Conservation (phyloP, 1,139 yeast genomes). For the Nakaseomyces delphensis region DNA sequence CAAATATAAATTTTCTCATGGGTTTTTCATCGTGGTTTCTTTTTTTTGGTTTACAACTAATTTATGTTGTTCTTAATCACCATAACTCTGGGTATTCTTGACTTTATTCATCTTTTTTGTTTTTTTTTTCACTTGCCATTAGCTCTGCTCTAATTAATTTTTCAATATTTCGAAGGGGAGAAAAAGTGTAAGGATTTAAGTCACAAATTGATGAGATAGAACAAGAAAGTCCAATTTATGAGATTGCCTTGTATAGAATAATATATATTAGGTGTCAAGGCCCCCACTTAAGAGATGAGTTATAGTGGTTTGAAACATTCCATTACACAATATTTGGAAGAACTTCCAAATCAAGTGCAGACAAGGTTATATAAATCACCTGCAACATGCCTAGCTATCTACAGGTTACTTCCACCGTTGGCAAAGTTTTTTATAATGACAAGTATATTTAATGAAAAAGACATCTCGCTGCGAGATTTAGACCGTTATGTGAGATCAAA, state of each 20-base stretch:
- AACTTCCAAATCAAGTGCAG: slow-evolving; percentile 76
- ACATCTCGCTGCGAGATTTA: slow-evolving; percentile 57
- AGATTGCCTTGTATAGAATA: background rate
- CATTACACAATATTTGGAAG: slow-evolving; percentile 83
- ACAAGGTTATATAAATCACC: slow-evolving; percentile 73
- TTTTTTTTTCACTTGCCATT: too few species aligned
- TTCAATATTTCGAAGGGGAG: too few species aligned
- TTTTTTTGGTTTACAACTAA: too few species aligned
- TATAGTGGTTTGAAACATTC: slow-evolving; percentile 55
- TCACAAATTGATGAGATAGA: background rate
- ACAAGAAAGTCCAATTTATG: background rate
- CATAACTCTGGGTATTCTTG: too few species aligned
- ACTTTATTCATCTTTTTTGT: too few species aligned
- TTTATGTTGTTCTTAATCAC: too few species aligned
- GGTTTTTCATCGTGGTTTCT: background rate
- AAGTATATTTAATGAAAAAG: slow-evolving; percentile 72
- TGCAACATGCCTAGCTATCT: slow-evolving; percentile 89
- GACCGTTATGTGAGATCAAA: slow-evolving; percentile 68
- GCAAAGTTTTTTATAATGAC: slow-evolving; percentile 87
- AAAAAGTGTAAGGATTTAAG: too few species aligned
- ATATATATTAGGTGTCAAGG: background rate
- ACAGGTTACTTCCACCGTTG: slow-evolving; percentile 74
- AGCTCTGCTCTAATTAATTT: too few species aligned
- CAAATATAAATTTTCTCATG: too few species aligned
- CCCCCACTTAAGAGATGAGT: slow-evolving; percentile 21